These are phyloP conservation scores for Xylaria sp. DNA, from an alignment of 2,329 filamentous ascomycete genomes.

Conservation along the genomic window DNA sequence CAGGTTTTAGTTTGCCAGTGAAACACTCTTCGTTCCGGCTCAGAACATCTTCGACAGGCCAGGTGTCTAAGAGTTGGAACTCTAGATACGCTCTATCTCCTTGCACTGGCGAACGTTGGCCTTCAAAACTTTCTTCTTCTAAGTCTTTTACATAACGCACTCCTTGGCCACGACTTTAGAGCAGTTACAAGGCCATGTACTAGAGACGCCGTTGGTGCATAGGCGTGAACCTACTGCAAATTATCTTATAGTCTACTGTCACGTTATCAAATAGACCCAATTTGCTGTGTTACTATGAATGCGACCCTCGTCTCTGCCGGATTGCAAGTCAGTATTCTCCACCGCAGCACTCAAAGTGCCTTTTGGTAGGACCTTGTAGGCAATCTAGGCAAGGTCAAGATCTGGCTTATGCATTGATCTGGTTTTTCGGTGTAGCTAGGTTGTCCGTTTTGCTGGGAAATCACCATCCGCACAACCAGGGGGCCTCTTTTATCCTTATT, in stretches of 20 bases:
- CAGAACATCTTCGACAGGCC: conserved; percentile 1
- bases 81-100: background rate
- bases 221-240: conserved; percentile 26
- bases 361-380: conserved; percentile 13
- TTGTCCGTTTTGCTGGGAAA: conserved; percentile 16
- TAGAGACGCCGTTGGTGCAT: conserved; percentile 1
- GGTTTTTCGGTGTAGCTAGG: conserved; percentile 24
- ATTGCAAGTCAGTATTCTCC: conserved; percentile 31
- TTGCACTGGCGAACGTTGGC: background rate
- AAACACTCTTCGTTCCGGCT: background rate
- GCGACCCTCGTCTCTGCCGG: conserved; percentile 19
- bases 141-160: background rate
- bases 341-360: conserved; percentile 18
- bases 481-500: conserved; percentile 7
- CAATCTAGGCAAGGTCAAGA: conserved; percentile 17
- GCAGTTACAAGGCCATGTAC: background rate
- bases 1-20: background rate
- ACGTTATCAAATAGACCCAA: conserved; percentile 25
- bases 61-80: background rate
- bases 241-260: conserved; percentile 19
- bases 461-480: background rate
- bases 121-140: background rate
- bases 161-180: background rate
- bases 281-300: conserved; percentile 24
- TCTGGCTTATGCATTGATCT: conserved; percentile 19